phyloP scores from a whole-genome alignment of 192 early-diverging fungal genomes.

The Umbelopsis sp. region DNA sequence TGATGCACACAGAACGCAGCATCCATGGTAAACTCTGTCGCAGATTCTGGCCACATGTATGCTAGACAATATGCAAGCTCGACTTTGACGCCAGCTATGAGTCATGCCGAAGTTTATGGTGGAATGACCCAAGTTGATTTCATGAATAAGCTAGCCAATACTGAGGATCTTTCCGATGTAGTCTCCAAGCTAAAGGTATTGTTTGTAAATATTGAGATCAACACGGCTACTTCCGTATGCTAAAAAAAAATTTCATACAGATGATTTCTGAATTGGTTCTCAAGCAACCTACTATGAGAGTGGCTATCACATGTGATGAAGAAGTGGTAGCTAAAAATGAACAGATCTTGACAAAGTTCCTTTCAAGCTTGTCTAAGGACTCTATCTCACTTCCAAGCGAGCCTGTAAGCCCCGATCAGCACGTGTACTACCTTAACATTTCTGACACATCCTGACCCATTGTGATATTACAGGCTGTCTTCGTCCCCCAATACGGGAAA shows the following conservation, averaged over 20 bases:
- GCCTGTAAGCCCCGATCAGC: constrained; percentile 17
- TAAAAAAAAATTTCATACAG: not conserved
- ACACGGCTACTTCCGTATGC: not conserved
- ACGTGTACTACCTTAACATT: constrained; percentile 1
- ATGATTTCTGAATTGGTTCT: constrained; percentile 44
- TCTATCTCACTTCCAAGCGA: not conserved
- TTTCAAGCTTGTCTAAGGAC: constrained; percentile 39
- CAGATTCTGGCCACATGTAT: constrained; percentile 80
- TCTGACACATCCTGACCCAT: constrained; percentile 2
- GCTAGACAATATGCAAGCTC: constrained; percentile 75
- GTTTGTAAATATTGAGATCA: constrained; percentile 28
- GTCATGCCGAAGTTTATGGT: constrained; percentile 48
- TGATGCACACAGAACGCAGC: constrained; percentile 56
- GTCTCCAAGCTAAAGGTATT: constrained; percentile 62
- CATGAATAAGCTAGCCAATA: constrained; percentile 70
- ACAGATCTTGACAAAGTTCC: constrained; percentile 43
- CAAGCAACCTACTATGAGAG: constrained; percentile 49
- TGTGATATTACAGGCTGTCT: constrained; percentile 36
- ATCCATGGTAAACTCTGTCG: constrained; percentile 77
- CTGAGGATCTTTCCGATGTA: constrained; percentile 65
- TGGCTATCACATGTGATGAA: constrained; percentile 57
- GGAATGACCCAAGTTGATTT: constrained; percentile 81
- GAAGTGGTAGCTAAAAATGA: constrained; percentile 52
- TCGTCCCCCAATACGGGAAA: constrained; percentile 54
- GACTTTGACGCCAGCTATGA: constrained; percentile 58